Evolutionary conservation across 2,329 filamentous ascomycete species (phyloP), one percentile per base, ranked within the genome.

Genomic region (Diaporthe destruens): DNA sequence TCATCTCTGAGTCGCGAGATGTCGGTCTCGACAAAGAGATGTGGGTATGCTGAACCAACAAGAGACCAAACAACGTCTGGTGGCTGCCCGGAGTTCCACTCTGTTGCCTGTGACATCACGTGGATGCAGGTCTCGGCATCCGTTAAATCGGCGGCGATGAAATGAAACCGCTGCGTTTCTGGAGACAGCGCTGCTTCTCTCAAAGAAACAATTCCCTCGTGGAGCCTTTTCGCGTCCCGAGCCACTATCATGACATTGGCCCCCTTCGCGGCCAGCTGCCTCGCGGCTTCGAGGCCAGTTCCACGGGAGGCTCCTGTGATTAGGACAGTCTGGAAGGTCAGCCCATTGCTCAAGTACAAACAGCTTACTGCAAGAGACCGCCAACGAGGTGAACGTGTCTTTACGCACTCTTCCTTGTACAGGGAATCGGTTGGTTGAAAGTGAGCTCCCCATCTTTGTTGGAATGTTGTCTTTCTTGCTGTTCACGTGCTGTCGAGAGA

Each of bases 21-120:
- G 0, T 80, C 78, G 1, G 81, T 81, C 61, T 85, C 82, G 42
- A 81, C 76, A 75, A 84, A 84, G 1, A 82, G 75, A 2, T 75
- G 77, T 1, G 81, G 87, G 76, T 92, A 88, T 16, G 91, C 87
- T 63, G 89, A 88, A 76, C 92, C 93, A 8, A 88, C 88, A 18
- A 89, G 88, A 51, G n/a, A 39, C 55, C 55, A 57, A 9, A 42
- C 56, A 18, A 59, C 12, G 14, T 59, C 56, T 42, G 56, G 56
- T 6, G 56, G 56, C 36, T 25, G n/a, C n/a, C 36, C 36, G 6
- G 34, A 25, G 56, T 59, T 59, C 56, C 56, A 59, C 36, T 59
- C 6, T 5, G n/a, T 59, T 20, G 56, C 18, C 56, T 59, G n/a
- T 2, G 36, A 25, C 36, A 59, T 59, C n/a, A 44, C 36, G 6